Percentiles rank a stretch among this genome's conserved stretches.
These are phyloP conservation scores for Circinella umbellata DNA, from an alignment of 371 early-diverging fungal species.

Conservation along the genomic window DNA sequence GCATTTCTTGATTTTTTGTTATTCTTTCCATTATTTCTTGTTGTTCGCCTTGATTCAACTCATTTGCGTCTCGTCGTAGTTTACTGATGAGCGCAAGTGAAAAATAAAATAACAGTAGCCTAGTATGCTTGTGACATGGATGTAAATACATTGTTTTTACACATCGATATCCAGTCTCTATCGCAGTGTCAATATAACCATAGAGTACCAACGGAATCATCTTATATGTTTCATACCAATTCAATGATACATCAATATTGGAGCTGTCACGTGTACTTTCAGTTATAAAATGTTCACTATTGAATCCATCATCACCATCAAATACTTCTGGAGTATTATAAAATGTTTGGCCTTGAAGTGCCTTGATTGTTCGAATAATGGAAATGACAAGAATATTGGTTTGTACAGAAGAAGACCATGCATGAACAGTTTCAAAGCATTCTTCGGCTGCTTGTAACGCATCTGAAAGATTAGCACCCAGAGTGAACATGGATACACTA, in stretches of 20 bases:
- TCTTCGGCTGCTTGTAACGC: constrained; percentile 35
- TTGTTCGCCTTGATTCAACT: constrained; percentile 17
- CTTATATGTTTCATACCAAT: constrained; percentile 46
- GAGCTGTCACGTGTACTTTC: constrained; percentile 41
- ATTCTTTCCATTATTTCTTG: constrained; percentile 25
- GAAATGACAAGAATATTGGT: constrained; percentile 39
- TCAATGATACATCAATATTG: constrained; percentile 36
- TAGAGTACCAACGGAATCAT: constrained; percentile 46
- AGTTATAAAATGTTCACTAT: constrained; percentile 39
- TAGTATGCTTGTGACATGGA: constrained; percentile 46
- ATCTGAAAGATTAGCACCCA: constrained; percentile 29
- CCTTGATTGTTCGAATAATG: constrained; percentile 43
- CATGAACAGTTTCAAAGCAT: constrained; percentile 41
- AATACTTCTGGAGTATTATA: constrained; percentile 30
- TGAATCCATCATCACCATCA: constrained; percentile 51
- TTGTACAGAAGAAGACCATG: constrained; percentile 43
- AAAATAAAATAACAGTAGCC: constrained; percentile 31
- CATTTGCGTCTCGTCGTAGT: constrained; percentile 11
- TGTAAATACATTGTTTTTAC: constrained; percentile 33
- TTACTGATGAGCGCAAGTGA: constrained; percentile 45
- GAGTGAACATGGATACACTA: constrained; percentile 24
- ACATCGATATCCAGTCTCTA: constrained; percentile 36
- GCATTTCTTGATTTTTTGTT: constrained; percentile 26
- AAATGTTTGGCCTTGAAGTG: constrained; percentile 46
- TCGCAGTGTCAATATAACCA: constrained; percentile 42